A percentile compares a stretch with the other conserved stretches of the same genome.
These are phyloP conservation scores for Talaromyces piceae DNA, from an alignment of 2,329 filamentous ascomycete genomes.

Conservation along the genomic window DNA sequence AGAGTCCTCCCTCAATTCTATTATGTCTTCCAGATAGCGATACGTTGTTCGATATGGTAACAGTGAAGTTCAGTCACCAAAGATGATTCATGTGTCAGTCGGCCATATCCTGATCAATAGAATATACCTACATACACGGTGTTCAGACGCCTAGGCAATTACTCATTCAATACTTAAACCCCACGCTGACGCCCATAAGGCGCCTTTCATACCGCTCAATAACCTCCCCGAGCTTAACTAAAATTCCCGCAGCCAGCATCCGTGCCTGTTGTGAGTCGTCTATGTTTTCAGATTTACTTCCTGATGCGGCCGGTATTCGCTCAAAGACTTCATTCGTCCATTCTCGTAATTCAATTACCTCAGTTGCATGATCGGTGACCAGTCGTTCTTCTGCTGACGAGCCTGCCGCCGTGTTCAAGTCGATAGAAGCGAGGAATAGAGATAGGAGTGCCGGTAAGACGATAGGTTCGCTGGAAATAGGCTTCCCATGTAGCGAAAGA, in stretches of 20 bases:
- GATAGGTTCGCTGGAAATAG: slow-evolving; percentile 52
- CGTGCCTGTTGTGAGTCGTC: slow-evolving; percentile 32
- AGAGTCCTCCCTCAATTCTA: no score
- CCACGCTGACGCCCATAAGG: slow-evolving; percentile 62
- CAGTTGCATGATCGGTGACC: slow-evolving; percentile 64
- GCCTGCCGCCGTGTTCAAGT: slow-evolving; percentile 57
- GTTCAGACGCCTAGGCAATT: background rate
- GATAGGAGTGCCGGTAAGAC: slow-evolving; percentile 72
- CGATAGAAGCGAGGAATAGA: slow-evolving; percentile 68
- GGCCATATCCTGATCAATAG: no score
- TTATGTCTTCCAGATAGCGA: no score
- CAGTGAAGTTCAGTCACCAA: no score
- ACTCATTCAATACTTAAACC: slow-evolving; percentile 32
- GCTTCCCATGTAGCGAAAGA: slow-evolving; percentile 53
- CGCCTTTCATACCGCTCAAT: slow-evolving; percentile 73
- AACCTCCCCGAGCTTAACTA: slow-evolving; percentile 73
- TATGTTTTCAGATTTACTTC: slow-evolving; percentile 55
- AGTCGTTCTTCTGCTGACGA: slow-evolving; percentile 56
- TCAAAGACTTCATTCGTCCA: slow-evolving; percentile 78
- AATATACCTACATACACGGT: no score
- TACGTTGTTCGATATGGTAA: no score
- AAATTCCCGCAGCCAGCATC: slow-evolving; percentile 66
- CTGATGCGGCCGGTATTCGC: slow-evolving; percentile 37
- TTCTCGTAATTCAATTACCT: slow-evolving; percentile 77
- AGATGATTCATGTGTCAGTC: no score